These are phyloP conservation scores for Blastobotrys capitulatus DNA, from an alignment of 1,139 yeast species.

Conservation along the genomic window DNA sequence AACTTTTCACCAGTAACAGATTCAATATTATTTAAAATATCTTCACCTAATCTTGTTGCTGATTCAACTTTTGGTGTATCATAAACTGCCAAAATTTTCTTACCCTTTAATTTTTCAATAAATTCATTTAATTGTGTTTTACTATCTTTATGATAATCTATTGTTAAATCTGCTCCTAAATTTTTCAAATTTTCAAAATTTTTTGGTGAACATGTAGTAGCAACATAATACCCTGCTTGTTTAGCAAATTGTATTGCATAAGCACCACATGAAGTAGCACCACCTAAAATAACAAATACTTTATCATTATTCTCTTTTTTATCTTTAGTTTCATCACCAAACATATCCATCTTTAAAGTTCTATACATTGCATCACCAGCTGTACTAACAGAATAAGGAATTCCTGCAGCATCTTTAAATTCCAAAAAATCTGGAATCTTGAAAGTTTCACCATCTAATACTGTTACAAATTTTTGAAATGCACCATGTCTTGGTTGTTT, in stretches of 20 bases:
- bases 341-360: not conserved
- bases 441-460: slow-evolving; percentile 10
- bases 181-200: slow-evolving; percentile 30
- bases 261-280: slow-evolving; percentile 51
- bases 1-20: no score
- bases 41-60: no score
- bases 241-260: slow-evolving; percentile 51
- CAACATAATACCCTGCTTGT: slow-evolving; percentile 47
- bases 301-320: not conserved
- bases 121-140: no score
- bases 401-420: not conserved
- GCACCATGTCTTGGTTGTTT: slow-evolving; percentile 44
- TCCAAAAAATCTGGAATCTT: slow-evolving; percentile 3
- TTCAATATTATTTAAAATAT: no score
- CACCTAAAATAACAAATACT: slow-evolving; percentile 46
- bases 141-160: not conserved
- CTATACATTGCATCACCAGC: slow-evolving; percentile 1
- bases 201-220: slow-evolving; percentile 49
- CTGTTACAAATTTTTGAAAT: slow-evolving; percentile 49
- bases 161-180: not conserved
- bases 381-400: not conserved
- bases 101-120: no score
- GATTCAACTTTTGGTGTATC: no score
- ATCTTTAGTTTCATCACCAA: not conserved
- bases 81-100: no score